Base-by-base conservation (phyloP, 1,284 basidiomycete species). In the Melampsora larici-populina region DNA sequence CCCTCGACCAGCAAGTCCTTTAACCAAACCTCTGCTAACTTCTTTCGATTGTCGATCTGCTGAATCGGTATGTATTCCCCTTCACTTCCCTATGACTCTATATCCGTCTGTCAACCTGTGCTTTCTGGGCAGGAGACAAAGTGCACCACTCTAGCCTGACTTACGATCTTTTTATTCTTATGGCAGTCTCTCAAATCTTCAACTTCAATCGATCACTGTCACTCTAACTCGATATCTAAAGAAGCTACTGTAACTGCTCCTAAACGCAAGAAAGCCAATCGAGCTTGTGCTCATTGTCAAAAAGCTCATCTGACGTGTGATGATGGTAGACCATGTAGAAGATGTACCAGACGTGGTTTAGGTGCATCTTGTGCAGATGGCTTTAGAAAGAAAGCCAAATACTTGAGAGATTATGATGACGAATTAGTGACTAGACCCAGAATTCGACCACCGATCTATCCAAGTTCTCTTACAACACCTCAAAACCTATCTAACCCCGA, bases 351-450 rank as follows among this genome's bases (percentile, higher is more conserved):
- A 85, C 94, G 96, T 80, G 94, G 94, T 21, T 90, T 96, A 81
- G 91, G 90, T 7, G 89, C 90, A 78, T 91, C 90, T 79, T 99
- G 96, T 83, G 90, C 91, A 51, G 96, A 99, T 83, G 96, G 96
- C 0, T 91, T 93, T 80, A 89, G 96, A 80, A 99, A 99, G 86
- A 97, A 97, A 85, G 96, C 96, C 31, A 99, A 99, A 84, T 99
- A 98, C 84, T 88, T 97, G 21, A 86, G 94, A 79, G 93, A 96
- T 83, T 93, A 94, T 67, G 91, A 92, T 64, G 94, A 97, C 84
- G 89, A 94, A 21, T 70, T 77, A 26, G 40, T 77, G 0, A 66
- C 69, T 46, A 65, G 75, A 70, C 68, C 76, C 31, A 66, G 29
- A 21, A 33, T 31, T 67, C 74, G 29, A 9, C 62, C 46, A 46